Conservation (phyloP, 2,329 filamentous ascomycete genomes). For the Diatrype stigma region DNA sequence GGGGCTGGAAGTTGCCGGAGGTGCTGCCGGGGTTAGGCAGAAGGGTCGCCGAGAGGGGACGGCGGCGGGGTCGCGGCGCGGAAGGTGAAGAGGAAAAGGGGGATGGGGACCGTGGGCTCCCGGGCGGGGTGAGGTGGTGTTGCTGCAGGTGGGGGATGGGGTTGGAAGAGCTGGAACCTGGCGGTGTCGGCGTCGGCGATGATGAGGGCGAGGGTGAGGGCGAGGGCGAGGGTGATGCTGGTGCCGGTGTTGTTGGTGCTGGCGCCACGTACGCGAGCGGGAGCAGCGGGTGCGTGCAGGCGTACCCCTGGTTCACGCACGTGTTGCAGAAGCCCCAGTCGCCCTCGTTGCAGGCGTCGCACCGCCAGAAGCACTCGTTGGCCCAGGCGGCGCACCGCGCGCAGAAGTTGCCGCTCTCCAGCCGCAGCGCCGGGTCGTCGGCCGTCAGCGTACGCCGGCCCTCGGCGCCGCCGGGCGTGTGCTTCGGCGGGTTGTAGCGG, state of each 20-base stretch:
- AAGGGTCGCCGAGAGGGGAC: constrained; percentile 42
- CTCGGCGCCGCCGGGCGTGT: constrained; percentile 47
- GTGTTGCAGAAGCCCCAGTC: constrained; percentile 92
- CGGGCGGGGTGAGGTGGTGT: constrained; percentile 30
- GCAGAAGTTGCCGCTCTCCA: constrained; percentile 83
- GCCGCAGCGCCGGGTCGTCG: constrained; percentile 62
- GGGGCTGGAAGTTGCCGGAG: constrained; percentile 57
- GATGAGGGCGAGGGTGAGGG: too few relatives aligned
- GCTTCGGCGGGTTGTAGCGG: constrained; percentile 50
- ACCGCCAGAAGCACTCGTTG: constrained; percentile 88
- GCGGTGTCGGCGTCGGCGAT: too few relatives aligned
- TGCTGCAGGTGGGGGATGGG: constrained; percentile 3
- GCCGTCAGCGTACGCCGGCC: constrained; percentile 56
- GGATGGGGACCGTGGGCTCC: constrained; percentile 35
- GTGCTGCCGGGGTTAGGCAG: constrained; percentile 38
- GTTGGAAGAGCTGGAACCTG: not conserved
- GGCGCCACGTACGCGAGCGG: constrained; percentile 62
- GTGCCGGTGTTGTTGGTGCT: constrained; percentile 16
- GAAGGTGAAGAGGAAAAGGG: not conserved
- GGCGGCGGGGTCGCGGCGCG: constrained; percentile 9
- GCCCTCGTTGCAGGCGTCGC: constrained; percentile 79
- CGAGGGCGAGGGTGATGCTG: constrained; percentile 16
- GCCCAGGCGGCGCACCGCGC: constrained; percentile 67
- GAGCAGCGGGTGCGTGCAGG: constrained; percentile 77
- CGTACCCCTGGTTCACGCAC: constrained; percentile 78